A percentile compares a stretch with the other conserved stretches of the same genome.
phyloP scores from a whole-genome alignment of 306 rosid species.

The Trifolium dubium region DNA sequence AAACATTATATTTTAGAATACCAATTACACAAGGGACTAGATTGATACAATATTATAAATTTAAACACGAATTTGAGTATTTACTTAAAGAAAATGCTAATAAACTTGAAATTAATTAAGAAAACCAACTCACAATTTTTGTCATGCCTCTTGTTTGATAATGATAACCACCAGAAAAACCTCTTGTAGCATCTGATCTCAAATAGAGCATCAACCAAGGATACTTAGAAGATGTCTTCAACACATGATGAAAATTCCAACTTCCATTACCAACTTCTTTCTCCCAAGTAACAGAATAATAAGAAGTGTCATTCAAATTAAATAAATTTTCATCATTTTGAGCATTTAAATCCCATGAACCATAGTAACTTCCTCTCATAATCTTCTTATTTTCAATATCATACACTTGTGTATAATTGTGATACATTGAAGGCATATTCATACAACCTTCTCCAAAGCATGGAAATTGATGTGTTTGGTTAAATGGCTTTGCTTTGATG shows the following conservation, averaged over 20 bases:
- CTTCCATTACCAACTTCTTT: slow-evolving; percentile 59
- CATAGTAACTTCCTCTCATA: slow-evolving; percentile 61
- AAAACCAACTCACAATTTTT: slow-evolving; percentile 54
- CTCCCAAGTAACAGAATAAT: slow-evolving; percentile 66
- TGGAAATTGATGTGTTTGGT: slow-evolving; percentile 50
- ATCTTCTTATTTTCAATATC: slow-evolving; percentile 33
- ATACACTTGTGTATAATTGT: slow-evolving; percentile 54
- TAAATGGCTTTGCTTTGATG: slow-evolving; percentile 46
- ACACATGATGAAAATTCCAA: slow-evolving; percentile 63
- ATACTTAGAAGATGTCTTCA: slow-evolving; percentile 65
- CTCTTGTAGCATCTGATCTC: slow-evolving; percentile 73
- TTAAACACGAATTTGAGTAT: too few species aligned
- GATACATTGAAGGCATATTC: slow-evolving; percentile 67
- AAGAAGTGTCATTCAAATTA: slow-evolving; percentile 43
- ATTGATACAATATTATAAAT: too few species aligned
- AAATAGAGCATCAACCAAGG: slow-evolving; percentile 82
- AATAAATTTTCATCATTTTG: background rate
- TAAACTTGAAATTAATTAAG: background rate
- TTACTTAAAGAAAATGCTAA: background rate
- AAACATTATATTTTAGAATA: background rate
- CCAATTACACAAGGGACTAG: background rate
- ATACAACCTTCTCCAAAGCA: slow-evolving; percentile 76
- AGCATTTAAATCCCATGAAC: slow-evolving; percentile 61
- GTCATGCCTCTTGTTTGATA: slow-evolving; percentile 77
- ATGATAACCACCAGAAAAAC: slow-evolving; percentile 77